Conservation (phyloP, 176 grass and related monocot species). For the Raddia distichophylla region DNA sequence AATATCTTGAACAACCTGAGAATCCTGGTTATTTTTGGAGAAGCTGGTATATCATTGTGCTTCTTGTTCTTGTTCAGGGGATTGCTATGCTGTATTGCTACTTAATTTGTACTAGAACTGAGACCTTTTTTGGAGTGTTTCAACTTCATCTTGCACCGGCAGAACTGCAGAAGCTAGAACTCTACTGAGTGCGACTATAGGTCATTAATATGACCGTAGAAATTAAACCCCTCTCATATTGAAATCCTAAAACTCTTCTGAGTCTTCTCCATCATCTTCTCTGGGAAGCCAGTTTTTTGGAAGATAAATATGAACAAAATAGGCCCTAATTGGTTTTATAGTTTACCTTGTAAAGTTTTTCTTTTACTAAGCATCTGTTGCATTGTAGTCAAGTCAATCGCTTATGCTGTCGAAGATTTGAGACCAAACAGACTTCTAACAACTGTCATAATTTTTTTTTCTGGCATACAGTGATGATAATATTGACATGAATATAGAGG, state of each 20-base stretch:
- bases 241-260: not conserved
- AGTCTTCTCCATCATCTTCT: not conserved
- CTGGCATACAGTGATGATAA: constrained; percentile 81
- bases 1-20: not conserved
- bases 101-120: not conserved
- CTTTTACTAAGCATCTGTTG: constrained; percentile 17
- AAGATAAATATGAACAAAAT: not conserved
- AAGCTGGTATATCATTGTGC: not conserved
- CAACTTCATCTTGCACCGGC: not conserved
- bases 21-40: constrained; percentile 7
- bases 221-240: not conserved
- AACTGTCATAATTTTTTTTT: constrained; percentile 36
- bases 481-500: constrained; percentile 76
- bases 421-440: constrained; percentile 24
- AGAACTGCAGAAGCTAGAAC: not conserved
- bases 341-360: not conserved
- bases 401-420: constrained; percentile 11
- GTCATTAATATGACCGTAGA: not conserved
- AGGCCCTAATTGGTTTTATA: not conserved
- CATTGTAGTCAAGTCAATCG: constrained; percentile 9
- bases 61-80: constrained; percentile 16
- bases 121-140: not conserved
- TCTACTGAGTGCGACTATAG: not conserved
- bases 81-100: not conserved
- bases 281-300: not conserved